Base-by-base conservation (phyloP, 1,284 basidiomycete genomes). In the Apiotrichum porosum region DNA sequence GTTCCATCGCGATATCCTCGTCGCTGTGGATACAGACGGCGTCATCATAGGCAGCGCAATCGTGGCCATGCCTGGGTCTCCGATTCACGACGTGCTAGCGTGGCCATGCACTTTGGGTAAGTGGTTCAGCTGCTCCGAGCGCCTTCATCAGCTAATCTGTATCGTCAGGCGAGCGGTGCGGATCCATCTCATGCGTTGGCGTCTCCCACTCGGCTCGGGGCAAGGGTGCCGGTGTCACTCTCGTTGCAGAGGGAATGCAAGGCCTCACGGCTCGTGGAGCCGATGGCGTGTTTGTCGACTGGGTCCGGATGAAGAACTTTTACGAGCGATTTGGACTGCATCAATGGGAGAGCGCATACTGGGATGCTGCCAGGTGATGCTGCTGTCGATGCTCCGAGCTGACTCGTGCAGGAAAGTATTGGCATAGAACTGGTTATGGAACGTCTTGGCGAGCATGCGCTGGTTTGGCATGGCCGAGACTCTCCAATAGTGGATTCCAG, bases 201-300 rank as follows among this genome's bases (percentile, higher is more conserved):
- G 47, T 62, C 30, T 23, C 51, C 0, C 32, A 37, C n/a, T 17
- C 18, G 14, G 30, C 44, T 10, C 34, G 58, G 5, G 52, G 51
- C 2, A 32, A 43, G 4, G 56, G 56, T 5, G 54, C 54, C 13
- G 60, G 60, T 3, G 41, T 54, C 5, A 58, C 49, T 6, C 31
- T 62, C 47, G 42, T 54, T 9, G 54, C 60, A 2, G 21, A 51
- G 0, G 60, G 56, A 4, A 22, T 54, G 28, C 23, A 32, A 14
- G 24, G 50, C 21, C 50, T 62, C 6, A 41, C n/a, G 17, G 14
- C 28, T 12, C 53, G 60, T 17, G 60, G 56, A 1, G 60, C 60
- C 0, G 56, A 62, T 26, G 56, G 58, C 17, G 50, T 50, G 31
- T 62, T 60, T 44, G 54, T 62, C 41, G 60, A 62, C 33, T 60